These are phyloP conservation scores for Hyphopichia khmerensis DNA, from an alignment of 1,139 yeast species.

Conservation along the genomic window DNA sequence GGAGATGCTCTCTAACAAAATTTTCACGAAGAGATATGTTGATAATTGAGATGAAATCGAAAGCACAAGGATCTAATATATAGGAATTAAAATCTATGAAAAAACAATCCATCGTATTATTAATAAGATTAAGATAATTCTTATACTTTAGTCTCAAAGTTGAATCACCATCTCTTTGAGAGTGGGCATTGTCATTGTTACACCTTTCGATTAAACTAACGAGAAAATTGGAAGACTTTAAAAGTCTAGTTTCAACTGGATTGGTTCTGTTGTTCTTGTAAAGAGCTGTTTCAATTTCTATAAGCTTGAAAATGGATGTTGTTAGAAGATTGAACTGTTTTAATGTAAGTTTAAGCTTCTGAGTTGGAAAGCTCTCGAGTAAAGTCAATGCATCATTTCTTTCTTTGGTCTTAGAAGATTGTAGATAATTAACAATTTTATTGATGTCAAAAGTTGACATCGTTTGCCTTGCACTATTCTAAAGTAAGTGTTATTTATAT, in stretches of 20 bases:
- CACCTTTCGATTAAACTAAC: constrained; percentile 28
- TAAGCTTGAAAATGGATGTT: constrained; percentile 36
- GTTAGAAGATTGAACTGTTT: constrained; percentile 27
- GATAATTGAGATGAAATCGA: constrained; percentile 32
- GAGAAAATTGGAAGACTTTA: constrained; percentile 39
- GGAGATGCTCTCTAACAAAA: constrained; percentile 41
- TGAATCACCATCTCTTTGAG: neutral
- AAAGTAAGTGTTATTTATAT: no score
- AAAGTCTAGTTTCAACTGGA: constrained; percentile 40
- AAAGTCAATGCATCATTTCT: constrained; percentile 49
- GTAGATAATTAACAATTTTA: constrained; percentile 17
- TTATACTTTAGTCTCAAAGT: constrained; percentile 26
- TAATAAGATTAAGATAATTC: constrained; percentile 25
- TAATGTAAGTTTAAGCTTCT: constrained; percentile 18
- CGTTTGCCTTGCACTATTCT: no score
- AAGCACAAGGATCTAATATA: constrained; percentile 32
- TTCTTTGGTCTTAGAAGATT: constrained; percentile 51
- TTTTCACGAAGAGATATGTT: constrained; percentile 24
- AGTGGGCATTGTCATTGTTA: constrained; percentile 11
- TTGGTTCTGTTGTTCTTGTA: constrained; percentile 27
- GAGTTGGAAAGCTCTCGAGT: constrained; percentile 31
- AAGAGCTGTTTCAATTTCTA: constrained; percentile 40
- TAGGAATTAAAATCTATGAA: constrained; percentile 10
- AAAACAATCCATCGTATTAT: constrained; percentile 19
- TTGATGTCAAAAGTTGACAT: constrained; percentile 23